A percentile compares a stretch with the other conserved stretches of the same genome.
Conservation (phyloP, 129 eudicot species). For the Flaveria brownii region DNA sequence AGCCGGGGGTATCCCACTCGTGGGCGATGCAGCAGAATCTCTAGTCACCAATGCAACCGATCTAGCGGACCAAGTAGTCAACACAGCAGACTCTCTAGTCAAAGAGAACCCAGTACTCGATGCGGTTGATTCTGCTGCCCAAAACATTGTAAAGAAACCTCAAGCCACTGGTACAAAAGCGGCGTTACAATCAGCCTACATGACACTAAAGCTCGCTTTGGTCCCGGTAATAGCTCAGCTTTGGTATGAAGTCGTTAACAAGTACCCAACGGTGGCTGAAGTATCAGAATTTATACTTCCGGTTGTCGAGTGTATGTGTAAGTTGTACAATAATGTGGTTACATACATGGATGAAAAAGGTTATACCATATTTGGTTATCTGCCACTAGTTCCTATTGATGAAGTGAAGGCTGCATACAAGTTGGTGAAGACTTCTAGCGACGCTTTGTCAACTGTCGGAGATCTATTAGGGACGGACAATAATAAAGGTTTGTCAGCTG, state of each 20-base stretch:
- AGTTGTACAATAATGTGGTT: constrained; percentile 49
- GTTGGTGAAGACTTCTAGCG: constrained; percentile 51
- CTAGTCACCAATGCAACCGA: constrained; percentile 20
- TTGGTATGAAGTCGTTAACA: constrained; percentile 51
- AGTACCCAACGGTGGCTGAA: constrained; percentile 32
- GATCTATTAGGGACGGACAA: constrained; percentile 9
- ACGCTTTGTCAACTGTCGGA: constrained; percentile 24
- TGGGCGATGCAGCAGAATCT: constrained; percentile 24
- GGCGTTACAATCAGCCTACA: constrained; percentile 42
- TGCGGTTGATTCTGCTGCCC: constrained; percentile 36
- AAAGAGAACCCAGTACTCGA: constrained; percentile 21
- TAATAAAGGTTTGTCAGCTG: constrained; percentile 12
- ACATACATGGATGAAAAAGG: constrained; percentile 44
- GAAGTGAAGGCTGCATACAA: constrained; percentile 65
- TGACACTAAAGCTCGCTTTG: constrained; percentile 38
- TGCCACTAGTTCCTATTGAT: constrained; percentile 59
- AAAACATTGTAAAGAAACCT: constrained; percentile 36
- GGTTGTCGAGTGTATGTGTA: constrained; percentile 42
- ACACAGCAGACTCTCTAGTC: constrained; percentile 18
- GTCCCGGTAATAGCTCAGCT: constrained; percentile 41
- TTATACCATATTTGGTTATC: constrained; percentile 37
- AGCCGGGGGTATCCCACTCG: constrained; percentile 20
- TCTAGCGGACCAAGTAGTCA: constrained; percentile 5
- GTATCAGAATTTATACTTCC: constrained; percentile 51
- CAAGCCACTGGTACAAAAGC: constrained; percentile 44